phyloP scores from a whole-genome alignment of 176 grass and related monocot species.

The sorghum (Sorghum bicolor) region Sorghum_bicolor_NCBIv3 NC_012877.2:60840501-60841000 shows the following conservation, averaged over 20 bases:
- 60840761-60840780: neutral
- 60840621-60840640: neutral
- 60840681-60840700: neutral
- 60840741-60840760: neutral
- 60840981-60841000: neutral
- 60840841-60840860: neutral
- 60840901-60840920: neutral
- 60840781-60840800: neutral
- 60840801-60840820: conserved; percentile 9
- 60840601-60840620: neutral
- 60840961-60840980: neutral
- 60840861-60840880: neutral
- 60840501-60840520: conserved; percentile 82
- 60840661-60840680: neutral
- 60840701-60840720: neutral
- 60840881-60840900: neutral
- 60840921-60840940: neutral
- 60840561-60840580: conserved; percentile 65
- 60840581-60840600: conserved; percentile 11
- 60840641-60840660: neutral
- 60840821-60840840: neutral
- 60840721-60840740: neutral
- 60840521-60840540: conserved; percentile 92
- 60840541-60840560: conserved; percentile 91
- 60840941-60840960: neutral